Evolutionary conservation across 2,329 filamentous ascomycete species (phyloP).

Genomic region (Aspergillus jensenii): DNA sequence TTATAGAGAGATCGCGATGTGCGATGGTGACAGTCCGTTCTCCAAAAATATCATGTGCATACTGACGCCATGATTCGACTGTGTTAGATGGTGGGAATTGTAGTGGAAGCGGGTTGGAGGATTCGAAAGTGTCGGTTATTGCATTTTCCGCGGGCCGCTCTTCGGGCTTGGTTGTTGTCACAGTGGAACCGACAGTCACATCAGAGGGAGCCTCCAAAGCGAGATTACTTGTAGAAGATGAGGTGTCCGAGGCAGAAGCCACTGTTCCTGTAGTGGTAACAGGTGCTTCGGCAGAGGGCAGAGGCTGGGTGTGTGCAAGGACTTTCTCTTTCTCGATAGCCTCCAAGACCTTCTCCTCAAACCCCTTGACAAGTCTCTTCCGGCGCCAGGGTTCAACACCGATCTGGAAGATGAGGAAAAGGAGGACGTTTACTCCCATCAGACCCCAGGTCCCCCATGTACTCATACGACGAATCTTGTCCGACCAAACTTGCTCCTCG

Average conservation of each 20-base stretch:
- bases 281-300: slow-evolving; percentile 1
- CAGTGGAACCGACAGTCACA: not conserved
- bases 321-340: slow-evolving; percentile 68
- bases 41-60: slow-evolving; percentile 62
- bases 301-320: slow-evolving; percentile 16
- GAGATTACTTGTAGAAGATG: not conserved
- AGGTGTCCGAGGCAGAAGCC: not conserved
- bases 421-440: slow-evolving; percentile 92
- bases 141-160: not conserved
- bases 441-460: slow-evolving; percentile 98
- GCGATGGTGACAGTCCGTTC: slow-evolving; percentile 63
- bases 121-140: slow-evolving; percentile 12
- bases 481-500: slow-evolving; percentile 99
- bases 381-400: slow-evolving; percentile 92
- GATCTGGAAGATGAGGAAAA: slow-evolving; percentile 84
- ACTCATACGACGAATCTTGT: slow-evolving; percentile 91
- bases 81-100: slow-evolving; percentile 25
- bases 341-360: slow-evolving; percentile 73
- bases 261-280: not conserved
- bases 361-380: slow-evolving; percentile 74
- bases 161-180: not conserved
- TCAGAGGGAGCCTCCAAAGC: slow-evolving; percentile 1
- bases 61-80: slow-evolving; percentile 49
- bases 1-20: slow-evolving; percentile 69
- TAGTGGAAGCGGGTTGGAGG: slow-evolving; percentile 25